Evolutionary conservation across 257 asterid genomes (phyloP), one percentile per base, ranked within the genome.

Genomic region (Lantana camara): DNA sequence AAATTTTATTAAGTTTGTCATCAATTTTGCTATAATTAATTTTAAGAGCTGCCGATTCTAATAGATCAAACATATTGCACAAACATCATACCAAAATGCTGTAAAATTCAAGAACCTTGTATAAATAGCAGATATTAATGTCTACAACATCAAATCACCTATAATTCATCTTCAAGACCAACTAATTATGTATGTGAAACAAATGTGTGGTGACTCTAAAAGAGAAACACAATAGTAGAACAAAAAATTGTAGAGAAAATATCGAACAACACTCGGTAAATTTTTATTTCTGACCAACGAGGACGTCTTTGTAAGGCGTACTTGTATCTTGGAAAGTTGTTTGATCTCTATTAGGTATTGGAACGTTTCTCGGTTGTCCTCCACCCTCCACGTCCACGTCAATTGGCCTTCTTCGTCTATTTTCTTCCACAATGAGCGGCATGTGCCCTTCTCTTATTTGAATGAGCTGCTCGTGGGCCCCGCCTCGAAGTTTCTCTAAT

Each of bases 401-500:
- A 46, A 16, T 64, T 0, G 69, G 5, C 68, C 57, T 73, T 13
- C 44, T 30, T 14, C 68, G 44, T 52, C 70, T 67, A 0, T 53
- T 13, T 27, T 68, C 72, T 9, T 74, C 72, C 4, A 4, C n/a
- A 0, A 73, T 48, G 68, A 89, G 78, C 0, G 93, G 95, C 73
- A 63, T 61, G 9, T 71, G 78, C n/a, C 87, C 89, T 22, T 88
- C 95, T 57, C 87, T 71, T 47, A 73, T 51, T 4, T 46, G 85
- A 38, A 62, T n/a, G 50, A 88, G 54, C 63, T 65, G 71, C 55
- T 84, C 97, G 5, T 86, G 92, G 1, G 96, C 96, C 4, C 96
- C 90, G 0, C 99, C 95, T 10, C 97, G 80, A 8, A 94, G 78
- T 57, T 86, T 94, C 90, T 94, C 99, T 2, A 90, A 73, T 59